These are phyloP conservation scores for Jamesozyma rosinii DNA, from an alignment of 805 yeast species.

Conservation along the genomic window DNA sequence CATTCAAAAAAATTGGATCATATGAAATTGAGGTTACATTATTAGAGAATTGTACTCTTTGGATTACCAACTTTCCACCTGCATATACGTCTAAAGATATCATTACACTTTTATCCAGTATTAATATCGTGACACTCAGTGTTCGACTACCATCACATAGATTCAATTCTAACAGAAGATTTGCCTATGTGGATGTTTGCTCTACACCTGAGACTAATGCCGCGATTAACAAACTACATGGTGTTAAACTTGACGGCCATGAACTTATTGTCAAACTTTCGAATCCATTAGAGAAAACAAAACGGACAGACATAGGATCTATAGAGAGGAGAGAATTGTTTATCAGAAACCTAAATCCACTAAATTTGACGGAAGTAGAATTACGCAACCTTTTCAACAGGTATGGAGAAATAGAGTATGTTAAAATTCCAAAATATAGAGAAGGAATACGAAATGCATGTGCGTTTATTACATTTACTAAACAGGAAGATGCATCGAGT, in stretches of 20 bases:
- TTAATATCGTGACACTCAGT: constrained; percentile 33
- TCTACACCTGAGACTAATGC: constrained; percentile 35
- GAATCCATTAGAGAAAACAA: constrained; percentile 40
- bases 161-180: constrained; percentile 48
- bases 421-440: constrained; percentile 27
- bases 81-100: constrained; percentile 35
- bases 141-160: constrained; percentile 58
- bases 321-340: constrained; percentile 50
- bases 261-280: constrained; percentile 52
- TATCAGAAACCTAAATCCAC: constrained; percentile 44
- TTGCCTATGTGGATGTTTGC: constrained; percentile 60
- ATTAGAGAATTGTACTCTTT: constrained; percentile 44
- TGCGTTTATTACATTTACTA: constrained; percentile 50
- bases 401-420: constrained; percentile 45
- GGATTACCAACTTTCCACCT: constrained; percentile 72
- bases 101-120: constrained; percentile 34
- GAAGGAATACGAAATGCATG: constrained; percentile 44
- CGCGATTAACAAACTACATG: constrained; percentile 39
- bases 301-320: constrained; percentile 36
- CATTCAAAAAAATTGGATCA: constrained; percentile 37
- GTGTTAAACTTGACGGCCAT: constrained; percentile 31
- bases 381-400: constrained; percentile 36
- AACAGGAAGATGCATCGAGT: constrained; percentile 36
- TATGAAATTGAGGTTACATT: constrained; percentile 40
- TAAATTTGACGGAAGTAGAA: constrained; percentile 31